Base-by-base conservation (phyloP, 2,329 filamentous ascomycete genomes). In the Nectriaceae sp. region DNA sequence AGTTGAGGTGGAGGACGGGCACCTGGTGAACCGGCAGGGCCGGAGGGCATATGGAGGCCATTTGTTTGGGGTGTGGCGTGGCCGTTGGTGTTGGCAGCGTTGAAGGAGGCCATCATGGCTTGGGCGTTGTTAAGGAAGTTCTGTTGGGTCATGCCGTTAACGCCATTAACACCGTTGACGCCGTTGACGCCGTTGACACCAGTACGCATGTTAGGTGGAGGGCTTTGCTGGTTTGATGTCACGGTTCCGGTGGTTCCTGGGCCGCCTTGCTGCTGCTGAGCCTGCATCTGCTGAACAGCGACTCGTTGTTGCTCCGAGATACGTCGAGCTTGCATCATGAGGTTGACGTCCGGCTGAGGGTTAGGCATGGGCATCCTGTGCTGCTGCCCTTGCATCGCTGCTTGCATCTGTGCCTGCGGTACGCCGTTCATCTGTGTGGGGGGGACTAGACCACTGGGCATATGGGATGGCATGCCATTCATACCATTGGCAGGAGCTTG, bases 331-430 rank as follows among this genome's bases (percentile, higher is more conserved):
- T 87, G 84, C 58, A 86, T 72, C 57, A 85, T 75, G 40, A 85
- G 67, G 46, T 76, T 76, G 21, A 80, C 71, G 50, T 84, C 80
- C 3, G 80, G 64, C 33, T 66, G 66, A 35, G 66, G 63, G 29
- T 68, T 68, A 3, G 67, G 65, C 56, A 69, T 67, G 2, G 83
- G 79, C 73, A 89, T 79, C 46, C 86, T 79, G 44, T 82, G 77
- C 53, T 84, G 77, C 55, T 87, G 79, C 5, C 72, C 74, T 53
- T 79, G 73, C 56, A 72, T 57, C 15, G 77, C 50, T 16, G 46
- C 76, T 59, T 87, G 85, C 73, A 90, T 79, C 55, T 87, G 87
- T 20, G 87, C 84, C 64, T 89, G 86, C 31, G 85, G 83, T 20
- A 88, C 76, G 39, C 80, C 80, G 50, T 82, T 83, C 73, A 88